A percentile compares a stretch with the other conserved stretches of the same genome.
These are phyloP conservation scores for Triadica sebifera DNA, from an alignment of 345 rosid species.

Conservation along the genomic window DNA sequence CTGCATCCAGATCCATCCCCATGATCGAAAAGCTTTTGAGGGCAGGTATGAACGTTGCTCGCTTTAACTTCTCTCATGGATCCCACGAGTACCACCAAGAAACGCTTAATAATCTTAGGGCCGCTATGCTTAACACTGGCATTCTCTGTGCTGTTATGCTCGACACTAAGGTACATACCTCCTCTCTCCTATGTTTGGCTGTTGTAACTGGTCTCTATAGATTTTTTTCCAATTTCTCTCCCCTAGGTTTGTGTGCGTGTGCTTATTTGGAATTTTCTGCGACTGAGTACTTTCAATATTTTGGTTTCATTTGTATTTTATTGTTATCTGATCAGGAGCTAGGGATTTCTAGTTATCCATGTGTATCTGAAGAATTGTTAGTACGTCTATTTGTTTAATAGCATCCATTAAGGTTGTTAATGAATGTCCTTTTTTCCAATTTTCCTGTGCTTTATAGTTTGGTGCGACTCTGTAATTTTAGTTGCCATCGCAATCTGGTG, in stretches of 20 bases:
- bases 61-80: conserved; percentile 89
- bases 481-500: neutral
- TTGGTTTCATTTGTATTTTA: neutral
- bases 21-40: conserved; percentile 79
- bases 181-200: neutral
- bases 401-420: neutral
- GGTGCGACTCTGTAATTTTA: neutral
- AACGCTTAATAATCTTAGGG: conserved; percentile 81
- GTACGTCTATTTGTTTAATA: neutral
- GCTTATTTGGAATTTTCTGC: neutral
- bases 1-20: conserved; percentile 75
- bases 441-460: neutral
- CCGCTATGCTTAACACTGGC: conserved; percentile 85
- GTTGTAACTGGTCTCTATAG: neutral
- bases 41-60: conserved; percentile 68
- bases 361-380: neutral
- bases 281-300: neutral
- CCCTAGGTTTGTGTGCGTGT: neutral
- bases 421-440: neutral
- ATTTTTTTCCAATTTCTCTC: neutral
- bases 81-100: conserved; percentile 91
- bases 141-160: conserved; percentile 97
- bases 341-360: neutral
- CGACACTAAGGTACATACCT: conserved; percentile 64
- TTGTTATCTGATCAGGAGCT: neutral